Conservation (phyloP, 2,329 filamentous ascomycete species). For the Nakataea oryzae region DNA sequence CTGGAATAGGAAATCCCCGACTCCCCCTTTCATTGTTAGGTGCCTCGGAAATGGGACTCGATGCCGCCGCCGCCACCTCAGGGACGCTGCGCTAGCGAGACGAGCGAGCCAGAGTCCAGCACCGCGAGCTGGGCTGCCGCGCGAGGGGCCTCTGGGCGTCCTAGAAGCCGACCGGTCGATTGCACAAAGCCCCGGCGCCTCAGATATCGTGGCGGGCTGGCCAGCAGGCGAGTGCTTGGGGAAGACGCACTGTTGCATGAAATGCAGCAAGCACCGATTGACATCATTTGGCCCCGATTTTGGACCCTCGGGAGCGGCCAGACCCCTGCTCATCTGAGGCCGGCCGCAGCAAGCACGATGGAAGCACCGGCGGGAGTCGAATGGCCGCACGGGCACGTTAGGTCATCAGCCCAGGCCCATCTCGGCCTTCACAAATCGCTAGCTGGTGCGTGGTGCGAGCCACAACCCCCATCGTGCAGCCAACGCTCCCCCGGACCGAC, state of each 20-base stretch:
- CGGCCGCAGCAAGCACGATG: not conserved
- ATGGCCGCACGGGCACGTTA: no score
- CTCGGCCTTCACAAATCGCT: not conserved
- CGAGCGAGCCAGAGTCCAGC: no score
- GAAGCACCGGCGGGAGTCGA: not conserved
- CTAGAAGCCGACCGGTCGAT: no score
- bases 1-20: not conserved
- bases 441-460: not conserved
- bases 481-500: no score
- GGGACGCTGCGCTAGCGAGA: not conserved
- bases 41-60: not conserved
- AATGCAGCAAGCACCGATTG: not conserved
- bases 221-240: not conserved
- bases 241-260: not conserved
- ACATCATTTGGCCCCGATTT: slow-evolving; percentile 2
- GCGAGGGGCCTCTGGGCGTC: no score
- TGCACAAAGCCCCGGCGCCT: not conserved
- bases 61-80: not conserved
- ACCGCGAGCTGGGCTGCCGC: no score
- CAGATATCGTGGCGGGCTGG: not conserved
- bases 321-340: not conserved
- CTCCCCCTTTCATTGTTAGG: not conserved
- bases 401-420: not conserved
- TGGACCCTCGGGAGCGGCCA: not conserved
- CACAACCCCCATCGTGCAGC: not conserved